Base-by-base conservation (phyloP, 1,139 yeast species). In the Sugiyamaella neomexicana region DNA sequence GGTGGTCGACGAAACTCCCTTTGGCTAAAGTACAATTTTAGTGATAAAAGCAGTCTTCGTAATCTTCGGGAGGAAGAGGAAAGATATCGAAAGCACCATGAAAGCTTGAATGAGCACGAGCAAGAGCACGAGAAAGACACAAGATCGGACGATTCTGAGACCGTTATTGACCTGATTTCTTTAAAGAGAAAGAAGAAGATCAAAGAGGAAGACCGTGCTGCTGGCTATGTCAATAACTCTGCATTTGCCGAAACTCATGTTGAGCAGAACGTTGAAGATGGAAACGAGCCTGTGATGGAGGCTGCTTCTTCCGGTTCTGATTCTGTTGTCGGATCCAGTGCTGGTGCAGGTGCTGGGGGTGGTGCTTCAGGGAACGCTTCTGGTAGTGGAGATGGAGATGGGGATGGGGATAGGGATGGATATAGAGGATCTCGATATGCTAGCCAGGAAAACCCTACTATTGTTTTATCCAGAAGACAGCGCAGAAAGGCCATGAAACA, bases 121-220 rank as follows among this genome's bases (percentile, higher is more conserved):
- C 36, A 41, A 16, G 15, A 12, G 32, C 7, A 42, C 37, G 37
- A 20, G 34, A 10, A 16, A 5, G 36, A 29, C 20, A 34, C 17
- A 13, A 15, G 40, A 29, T 12, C 13, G n/a, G 45, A 47, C 1
- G 31, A 25, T 39, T 9, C 39, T 8, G 42, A 47, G 6, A 32
- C 36, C 1, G 31, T 31, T 5, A 47, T 47, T 47, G 51, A 47
- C 39, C 20, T 47, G n/a, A 47, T 47, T 10, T 47, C 51, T 25
- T 29, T 47, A 36, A 47, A 29, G 16, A 47, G 23, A 31, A 47
- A 23, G 32, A 27, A 27, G 15, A 46, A 13, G 38, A 13, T 32
- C 20, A 27, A 29, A 29, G 41, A 25, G n/a, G 39, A n/a, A 6
- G 47, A 44, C 15, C 2, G 34, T 25, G 25, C 12, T 13, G 20